A percentile compares a stretch with the other conserved stretches of the same genome.
Conservation (phyloP, 192 early-diverging fungal species). For the Entomortierella chlamydospora region DNA sequence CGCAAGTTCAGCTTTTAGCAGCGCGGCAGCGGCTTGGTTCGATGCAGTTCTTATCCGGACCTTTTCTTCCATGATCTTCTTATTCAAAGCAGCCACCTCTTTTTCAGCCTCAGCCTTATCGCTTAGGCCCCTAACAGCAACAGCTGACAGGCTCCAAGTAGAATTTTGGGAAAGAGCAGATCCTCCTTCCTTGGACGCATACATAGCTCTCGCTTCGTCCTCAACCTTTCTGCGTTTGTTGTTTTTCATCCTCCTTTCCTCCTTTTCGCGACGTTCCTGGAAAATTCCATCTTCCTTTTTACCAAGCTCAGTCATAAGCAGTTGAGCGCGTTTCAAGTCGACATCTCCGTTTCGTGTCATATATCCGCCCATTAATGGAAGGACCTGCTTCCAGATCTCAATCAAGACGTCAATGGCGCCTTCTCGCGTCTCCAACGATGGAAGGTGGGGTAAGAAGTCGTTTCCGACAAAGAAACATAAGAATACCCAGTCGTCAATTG, state of each 20-base stretch:
- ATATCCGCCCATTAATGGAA: constrained; percentile 82
- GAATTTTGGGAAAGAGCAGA: constrained; percentile 29
- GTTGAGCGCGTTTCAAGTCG: constrained; percentile 79
- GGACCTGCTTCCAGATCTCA: constrained; percentile 87
- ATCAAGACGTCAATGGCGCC: constrained; percentile 92
- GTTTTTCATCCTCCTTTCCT: constrained; percentile 62
- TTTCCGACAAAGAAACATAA: constrained; percentile 99
- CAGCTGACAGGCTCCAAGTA: constrained; percentile 39
- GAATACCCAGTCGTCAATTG: constrained; percentile 98
- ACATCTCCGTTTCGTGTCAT: constrained; percentile 86
- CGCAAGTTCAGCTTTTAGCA: constrained; percentile 71
- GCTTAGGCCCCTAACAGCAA: constrained; percentile 40
- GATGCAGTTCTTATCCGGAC: constrained; percentile 33
- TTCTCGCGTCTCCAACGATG: constrained; percentile 94
- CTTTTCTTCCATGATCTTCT: constrained; percentile 53
- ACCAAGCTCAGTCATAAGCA: constrained; percentile 86
- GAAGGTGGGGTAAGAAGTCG: constrained; percentile 92
- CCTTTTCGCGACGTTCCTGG: constrained; percentile 67
- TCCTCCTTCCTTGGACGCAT: constrained; percentile 39
- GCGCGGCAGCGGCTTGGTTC: constrained; percentile 67
- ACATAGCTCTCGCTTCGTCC: constrained; percentile 37
- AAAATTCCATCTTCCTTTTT: constrained; percentile 87
- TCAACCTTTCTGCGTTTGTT: constrained; percentile 50
- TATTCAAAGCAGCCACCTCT: constrained; percentile 47
- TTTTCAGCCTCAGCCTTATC: constrained; percentile 47